Conservation (phyloP, 2,329 filamentous ascomycete species). For the Samsoniella hepiali region DNA sequence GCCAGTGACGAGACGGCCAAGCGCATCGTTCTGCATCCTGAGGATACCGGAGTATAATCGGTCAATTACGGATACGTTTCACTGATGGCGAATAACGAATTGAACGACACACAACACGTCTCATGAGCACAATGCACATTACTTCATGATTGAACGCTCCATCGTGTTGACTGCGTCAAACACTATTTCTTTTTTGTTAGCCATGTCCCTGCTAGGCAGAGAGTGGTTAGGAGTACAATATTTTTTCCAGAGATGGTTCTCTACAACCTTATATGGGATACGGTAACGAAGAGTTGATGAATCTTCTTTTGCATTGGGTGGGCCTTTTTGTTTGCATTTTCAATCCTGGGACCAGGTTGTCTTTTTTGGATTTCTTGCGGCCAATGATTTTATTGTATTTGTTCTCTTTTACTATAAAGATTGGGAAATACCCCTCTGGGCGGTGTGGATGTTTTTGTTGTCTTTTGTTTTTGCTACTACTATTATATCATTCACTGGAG, state of each 20-base stretch:
- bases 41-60: conserved; percentile 23
- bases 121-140: conserved; percentile 8
- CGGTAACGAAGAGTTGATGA: background rate
- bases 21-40: conserved; percentile 44
- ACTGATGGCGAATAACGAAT: conserved; percentile 1
- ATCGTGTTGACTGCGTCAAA: background rate
- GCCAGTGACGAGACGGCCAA: conserved; percentile 63
- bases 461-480: conserved; percentile 10
- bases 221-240: conserved; percentile 6
- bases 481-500: conserved; percentile 20
- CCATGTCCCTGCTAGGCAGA: background rate
- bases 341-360: background rate
- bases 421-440: conserved; percentile 19
- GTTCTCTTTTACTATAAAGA: conserved; percentile 5
- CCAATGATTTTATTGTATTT: conserved; percentile 21
- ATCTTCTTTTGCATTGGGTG: conserved; percentile 12
- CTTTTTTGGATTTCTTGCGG: background rate
- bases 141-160: conserved; percentile 4
- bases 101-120: conserved; percentile 13
- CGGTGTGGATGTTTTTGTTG: conserved; percentile 13
- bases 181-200: conserved; percentile 1
- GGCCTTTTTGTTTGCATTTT: conserved; percentile 10
- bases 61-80: conserved; percentile 4
- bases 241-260: background rate
- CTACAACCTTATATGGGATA: background rate